phyloP scores from a whole-genome alignment of 805 yeast genomes.

The Dipodascus albidus region DNA sequence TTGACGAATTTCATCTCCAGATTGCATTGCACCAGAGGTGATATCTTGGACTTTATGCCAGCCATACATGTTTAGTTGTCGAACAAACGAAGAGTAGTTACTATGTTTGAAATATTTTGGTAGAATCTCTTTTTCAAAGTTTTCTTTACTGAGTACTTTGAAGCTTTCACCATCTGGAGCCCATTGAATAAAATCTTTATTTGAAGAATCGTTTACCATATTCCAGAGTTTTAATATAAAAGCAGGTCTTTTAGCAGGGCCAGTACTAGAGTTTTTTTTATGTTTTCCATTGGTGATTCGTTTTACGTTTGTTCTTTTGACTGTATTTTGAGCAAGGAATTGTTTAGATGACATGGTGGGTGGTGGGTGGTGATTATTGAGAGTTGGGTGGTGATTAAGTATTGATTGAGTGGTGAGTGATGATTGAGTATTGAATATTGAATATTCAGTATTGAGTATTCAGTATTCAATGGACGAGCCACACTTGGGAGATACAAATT shows the following conservation, averaged over 20 bases:
- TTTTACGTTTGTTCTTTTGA: background rate
- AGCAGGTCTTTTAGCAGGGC: conserved; percentile 48
- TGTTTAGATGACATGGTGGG: background rate
- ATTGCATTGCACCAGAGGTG: conserved; percentile 39
- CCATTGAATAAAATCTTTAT: conserved; percentile 72
- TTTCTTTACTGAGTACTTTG: conserved; percentile 72
- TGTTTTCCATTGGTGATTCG: conserved; percentile 1
- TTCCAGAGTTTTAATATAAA: conserved; percentile 91
- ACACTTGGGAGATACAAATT: background rate
- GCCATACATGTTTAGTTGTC: conserved; percentile 93
- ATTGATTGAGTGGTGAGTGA: no score
- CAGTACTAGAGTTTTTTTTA: conserved; percentile 8
- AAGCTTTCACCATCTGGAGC: conserved; percentile 74
- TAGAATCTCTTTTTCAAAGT: conserved; percentile 59
- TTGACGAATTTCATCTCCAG: conserved; percentile 74
- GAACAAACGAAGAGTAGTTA: conserved; percentile 88
- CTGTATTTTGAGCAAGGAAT: background rate
- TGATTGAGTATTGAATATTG: no score
- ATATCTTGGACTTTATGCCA: conserved; percentile 86
- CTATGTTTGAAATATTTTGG: conserved; percentile 92
- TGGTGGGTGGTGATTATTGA: no score
- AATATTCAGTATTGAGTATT: no score
- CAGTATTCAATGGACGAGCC: background rate
- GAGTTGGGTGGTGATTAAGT: no score
- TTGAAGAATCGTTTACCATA: conserved; percentile 78